These are phyloP conservation scores for Laburnicola sp. DNA, from an alignment of 2,329 filamentous ascomycete species.

Conservation along the genomic window DNA sequence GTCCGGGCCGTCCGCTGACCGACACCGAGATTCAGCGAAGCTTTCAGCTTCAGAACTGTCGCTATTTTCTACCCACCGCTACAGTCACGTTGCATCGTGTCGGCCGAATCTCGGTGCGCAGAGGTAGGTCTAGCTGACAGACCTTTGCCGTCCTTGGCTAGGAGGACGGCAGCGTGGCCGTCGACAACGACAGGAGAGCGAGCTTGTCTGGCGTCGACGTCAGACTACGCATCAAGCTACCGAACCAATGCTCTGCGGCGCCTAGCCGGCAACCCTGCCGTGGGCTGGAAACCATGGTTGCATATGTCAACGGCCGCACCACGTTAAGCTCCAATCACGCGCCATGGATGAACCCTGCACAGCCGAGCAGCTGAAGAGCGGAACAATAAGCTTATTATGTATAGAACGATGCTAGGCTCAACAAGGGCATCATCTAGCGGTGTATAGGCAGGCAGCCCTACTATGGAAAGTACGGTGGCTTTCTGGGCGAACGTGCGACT, in stretches of 20 bases:
- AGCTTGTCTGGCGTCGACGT: neutral
- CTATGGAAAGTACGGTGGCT: slow-evolving; percentile 16
- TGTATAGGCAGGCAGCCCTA: slow-evolving; percentile 37
- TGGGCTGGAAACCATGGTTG: neutral
- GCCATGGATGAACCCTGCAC: slow-evolving; percentile 10
- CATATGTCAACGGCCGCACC: neutral
- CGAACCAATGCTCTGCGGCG: neutral
- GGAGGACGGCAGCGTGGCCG: neutral
- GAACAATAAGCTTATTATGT: slow-evolving; percentile 36
- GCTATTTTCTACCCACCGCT: slow-evolving; percentile 2
- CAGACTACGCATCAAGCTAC: neutral
- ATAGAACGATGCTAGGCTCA: slow-evolving; percentile 17
- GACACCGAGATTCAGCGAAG: neutral
- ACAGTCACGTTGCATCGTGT: slow-evolving; percentile 11
- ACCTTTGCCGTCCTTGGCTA: neutral
- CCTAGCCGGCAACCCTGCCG: neutral
- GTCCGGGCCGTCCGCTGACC: neutral
- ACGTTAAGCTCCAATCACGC: slow-evolving; percentile 1
- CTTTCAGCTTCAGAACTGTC: slow-evolving; percentile 10
- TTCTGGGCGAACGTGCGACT: slow-evolving; percentile 25
- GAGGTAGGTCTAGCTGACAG: slow-evolving; percentile 4
- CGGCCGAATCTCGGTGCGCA: slow-evolving; percentile 1
- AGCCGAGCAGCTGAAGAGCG: slow-evolving; percentile 20
- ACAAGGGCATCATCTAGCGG: slow-evolving; percentile 26
- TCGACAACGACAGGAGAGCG: neutral